Evolutionary conservation across 352 stramenopile genomes (phyloP), one percentile per base, ranked within the genome.

Genomic region (Phytophthora macrochlamydospora): DNA sequence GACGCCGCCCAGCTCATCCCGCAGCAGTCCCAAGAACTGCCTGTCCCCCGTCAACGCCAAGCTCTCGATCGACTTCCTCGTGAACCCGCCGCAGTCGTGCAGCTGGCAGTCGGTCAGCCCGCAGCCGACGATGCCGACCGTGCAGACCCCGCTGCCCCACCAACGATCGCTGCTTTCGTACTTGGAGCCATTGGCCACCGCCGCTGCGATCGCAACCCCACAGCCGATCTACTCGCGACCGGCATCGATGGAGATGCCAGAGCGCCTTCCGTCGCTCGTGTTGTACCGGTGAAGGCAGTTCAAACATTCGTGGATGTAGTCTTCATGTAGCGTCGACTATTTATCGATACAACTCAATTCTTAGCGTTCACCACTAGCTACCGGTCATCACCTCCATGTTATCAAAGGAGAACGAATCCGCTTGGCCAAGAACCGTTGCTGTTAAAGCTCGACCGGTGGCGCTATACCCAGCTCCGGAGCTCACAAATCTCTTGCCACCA

Each of bases 61-160:
- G 48, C 72, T 83, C 31, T 78, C 76, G 48, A 81, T 89, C 56
- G 76, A 84, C 66, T 90, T 84, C 50, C 69, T 88, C 28, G 53
- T 83, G 12, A 86, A 82, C 60, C 73, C 71, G 18, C 11, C 35
- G 33, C 51, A 38, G 35, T 59, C 40, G 40, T 68, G 57, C 54
- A 29, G 46, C n/a, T 50, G 38, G 32, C 6, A 44, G 8, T 62
- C 50, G 13, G 55, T 59, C 30, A 33, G 9, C 28, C 58, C 49
- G 31, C 43, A 56, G 24, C 38, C 14, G 2, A n/a, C 44, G 45
- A 28, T 67, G 30, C 51, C 62, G 7, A 28, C 48, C 5, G 37
- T 74, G n/a, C 55, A 56, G 56, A 40, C 35, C 2, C 33, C 51
- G 9, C 30, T 73, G 2, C 61, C 53, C 13, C 57, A 73, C 55